Base-by-base conservation (phyloP, 179 eudicot species). In the Sideroxylon spinosum region DNA sequence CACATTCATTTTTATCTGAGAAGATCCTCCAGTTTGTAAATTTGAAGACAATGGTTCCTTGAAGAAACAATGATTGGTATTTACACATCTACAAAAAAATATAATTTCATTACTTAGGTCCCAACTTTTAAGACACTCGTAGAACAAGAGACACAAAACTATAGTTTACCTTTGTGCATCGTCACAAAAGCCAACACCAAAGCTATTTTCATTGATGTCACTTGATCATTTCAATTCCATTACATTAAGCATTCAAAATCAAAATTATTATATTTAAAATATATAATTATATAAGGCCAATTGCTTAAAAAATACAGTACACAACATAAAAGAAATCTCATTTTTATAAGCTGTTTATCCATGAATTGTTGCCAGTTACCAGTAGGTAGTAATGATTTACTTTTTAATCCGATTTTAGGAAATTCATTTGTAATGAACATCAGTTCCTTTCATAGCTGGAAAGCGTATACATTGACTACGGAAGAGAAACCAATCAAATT, bases 301-400 rank as follows among this genome's bases (percentile, higher is more conserved):
- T 23, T 26, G 20, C 32, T 50, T 90, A 57, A 92, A 71, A 37
- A 1, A 37, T 37, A 70, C n/a, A 20, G 49, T 22, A 71, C 8
- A 70, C 14, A 70, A 26, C 59, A 70, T 49, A 16, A 23, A 63
- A 37, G 26, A 23, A 23, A 29, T 25, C 6, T 1, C 32, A 63
- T 25, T 26, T 5, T 60, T 60, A 60, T 22, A n/a, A 60, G 67
- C 67, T 10, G 26, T 10, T 16, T 63, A 10, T 10, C 12, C n/a
- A 29, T 46, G 13, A 32, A 22, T 70, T 70, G 59, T 25, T 23
- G 11, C 59, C 25, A 22, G 49, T 12, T 70, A 3, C n/a, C 59
- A 70, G 57, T 59, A 49, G 74, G 74, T 11, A 10, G 59, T 32
- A 37, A 4, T 17, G 16, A 5, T 20, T 10, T 49, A 70, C 29